These are phyloP conservation scores for Boeremia exigua DNA, from an alignment of 2,329 filamentous ascomycete genomes.

Conservation along the genomic window DNA sequence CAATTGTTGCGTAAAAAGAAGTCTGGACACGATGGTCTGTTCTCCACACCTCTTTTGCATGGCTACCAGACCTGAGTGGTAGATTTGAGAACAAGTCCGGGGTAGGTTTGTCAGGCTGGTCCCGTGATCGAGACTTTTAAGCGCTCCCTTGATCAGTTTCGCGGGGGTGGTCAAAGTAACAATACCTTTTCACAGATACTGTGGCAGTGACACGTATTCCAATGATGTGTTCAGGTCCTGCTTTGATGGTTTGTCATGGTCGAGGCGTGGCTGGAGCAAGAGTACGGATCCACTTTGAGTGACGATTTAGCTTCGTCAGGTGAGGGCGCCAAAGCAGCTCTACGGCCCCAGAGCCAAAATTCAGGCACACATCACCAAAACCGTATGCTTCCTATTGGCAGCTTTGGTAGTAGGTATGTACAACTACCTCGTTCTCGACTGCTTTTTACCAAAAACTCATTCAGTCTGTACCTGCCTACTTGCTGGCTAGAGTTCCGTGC, in stretches of 20 bases:
- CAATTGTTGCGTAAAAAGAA: neutral
- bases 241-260: neutral
- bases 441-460: too few species aligned
- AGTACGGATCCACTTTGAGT: neutral
- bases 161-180: neutral
- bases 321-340: neutral
- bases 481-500: too few species aligned
- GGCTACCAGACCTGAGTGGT: neutral
- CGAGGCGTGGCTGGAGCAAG: neutral
- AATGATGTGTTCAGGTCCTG: neutral
- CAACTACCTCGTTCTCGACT: too few species aligned
- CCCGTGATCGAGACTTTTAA: neutral
- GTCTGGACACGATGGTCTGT: neutral
- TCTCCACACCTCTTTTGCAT: neutral
- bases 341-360: neutral
- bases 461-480: too few species aligned
- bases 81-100: constrained; percentile 2
- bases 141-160: neutral
- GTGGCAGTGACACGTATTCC: neutral
- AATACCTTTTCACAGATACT: neutral
- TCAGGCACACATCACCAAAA: neutral
- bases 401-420: too few species aligned
- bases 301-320: neutral
- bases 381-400: too few species aligned
- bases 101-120: neutral